A percentile compares a stretch with the other conserved stretches of the same genome.
Conservation (phyloP, 257 asterid species). For the Lycium barbarum region DNA sequence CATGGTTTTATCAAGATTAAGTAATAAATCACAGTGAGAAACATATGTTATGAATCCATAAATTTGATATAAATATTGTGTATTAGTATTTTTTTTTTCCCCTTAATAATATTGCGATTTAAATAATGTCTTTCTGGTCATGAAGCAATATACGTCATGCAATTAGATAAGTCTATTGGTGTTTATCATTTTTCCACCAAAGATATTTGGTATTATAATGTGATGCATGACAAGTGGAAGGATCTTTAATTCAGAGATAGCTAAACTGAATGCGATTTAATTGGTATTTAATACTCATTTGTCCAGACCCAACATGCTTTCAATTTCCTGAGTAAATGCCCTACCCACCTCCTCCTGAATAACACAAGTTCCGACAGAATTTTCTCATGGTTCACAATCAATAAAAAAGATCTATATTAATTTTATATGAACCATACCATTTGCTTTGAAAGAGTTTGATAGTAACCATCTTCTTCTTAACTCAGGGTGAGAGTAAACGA, state of each 20-base stretch:
- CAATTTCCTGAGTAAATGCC: not conserved
- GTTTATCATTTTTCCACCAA: not conserved
- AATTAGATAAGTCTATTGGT: not conserved
- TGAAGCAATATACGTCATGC: not conserved
- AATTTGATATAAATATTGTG: no score
- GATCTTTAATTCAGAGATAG: not conserved
- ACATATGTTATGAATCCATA: no score
- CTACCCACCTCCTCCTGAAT: not conserved
- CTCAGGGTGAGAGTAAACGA: not conserved
- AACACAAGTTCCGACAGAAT: not conserved
- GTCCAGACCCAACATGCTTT: not conserved
- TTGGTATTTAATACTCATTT: not conserved
- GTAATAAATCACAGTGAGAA: not conserved
- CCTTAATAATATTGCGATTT: not conserved
- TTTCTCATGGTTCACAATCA: not conserved
- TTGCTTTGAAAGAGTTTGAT: not conserved
- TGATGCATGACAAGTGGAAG: not conserved
- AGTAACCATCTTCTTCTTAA: not conserved
- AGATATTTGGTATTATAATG: constrained; percentile 2
- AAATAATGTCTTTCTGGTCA: not conserved
- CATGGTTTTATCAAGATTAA: not conserved
- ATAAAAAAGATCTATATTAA: no score
- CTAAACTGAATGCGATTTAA: not conserved
- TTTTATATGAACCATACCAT: not conserved
- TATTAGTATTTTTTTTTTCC: not conserved